Conservation (phyloP, 148 eudicot species). For the Vaccinium myrtillus region DNA sequence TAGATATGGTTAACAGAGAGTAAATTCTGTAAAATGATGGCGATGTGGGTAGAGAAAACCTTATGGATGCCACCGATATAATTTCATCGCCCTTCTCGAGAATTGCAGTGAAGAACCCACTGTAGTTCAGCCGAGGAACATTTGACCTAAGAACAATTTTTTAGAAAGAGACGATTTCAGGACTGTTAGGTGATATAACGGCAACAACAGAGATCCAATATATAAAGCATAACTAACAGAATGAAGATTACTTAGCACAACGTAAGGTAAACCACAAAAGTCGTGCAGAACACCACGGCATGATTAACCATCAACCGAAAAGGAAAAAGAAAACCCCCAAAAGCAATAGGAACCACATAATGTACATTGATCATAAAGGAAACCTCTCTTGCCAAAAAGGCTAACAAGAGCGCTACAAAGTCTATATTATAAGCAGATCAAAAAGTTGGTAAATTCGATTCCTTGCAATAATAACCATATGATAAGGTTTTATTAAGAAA, state of each 20-base stretch:
- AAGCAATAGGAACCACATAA: neutral
- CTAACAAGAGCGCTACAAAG: neutral
- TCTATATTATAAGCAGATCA: neutral
- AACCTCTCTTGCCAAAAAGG: neutral
- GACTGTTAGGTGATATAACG: neutral
- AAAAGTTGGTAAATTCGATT: neutral
- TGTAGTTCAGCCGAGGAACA: slow-evolving; percentile 65
- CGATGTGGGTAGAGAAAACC: slow-evolving; percentile 37
- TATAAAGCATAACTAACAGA: neutral
- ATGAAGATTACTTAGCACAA: neutral
- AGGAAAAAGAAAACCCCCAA: neutral
- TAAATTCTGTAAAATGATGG: neutral
- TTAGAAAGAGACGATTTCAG: neutral
- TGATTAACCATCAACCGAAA: neutral
- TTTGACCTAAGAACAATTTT: slow-evolving; percentile 59
- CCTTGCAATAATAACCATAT: neutral
- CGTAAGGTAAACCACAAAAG: neutral
- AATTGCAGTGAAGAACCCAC: slow-evolving; percentile 63
- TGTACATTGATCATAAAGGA: neutral
- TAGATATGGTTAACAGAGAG: neutral
- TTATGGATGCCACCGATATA: slow-evolving; percentile 71
- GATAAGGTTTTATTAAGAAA: neutral
- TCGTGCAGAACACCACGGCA: neutral
- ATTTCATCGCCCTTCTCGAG: slow-evolving; percentile 83
- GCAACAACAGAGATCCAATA: neutral